Evolutionary conservation across 345 rosid genomes (phyloP).

Genomic region (Gossypium anomalum): DNA sequence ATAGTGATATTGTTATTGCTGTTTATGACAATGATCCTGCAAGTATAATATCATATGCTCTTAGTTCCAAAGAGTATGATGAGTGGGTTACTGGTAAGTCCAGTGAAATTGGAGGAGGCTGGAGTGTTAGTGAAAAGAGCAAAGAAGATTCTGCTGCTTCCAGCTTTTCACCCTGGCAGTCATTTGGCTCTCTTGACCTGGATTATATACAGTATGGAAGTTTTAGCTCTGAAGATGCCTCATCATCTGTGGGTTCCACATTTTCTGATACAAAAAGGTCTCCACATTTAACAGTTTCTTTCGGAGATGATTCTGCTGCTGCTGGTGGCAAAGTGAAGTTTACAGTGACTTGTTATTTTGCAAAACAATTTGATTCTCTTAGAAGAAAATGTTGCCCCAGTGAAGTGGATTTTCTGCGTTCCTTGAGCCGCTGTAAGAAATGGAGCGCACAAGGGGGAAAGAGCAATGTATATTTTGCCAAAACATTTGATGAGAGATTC

Average conservation of each 20-base stretch:
- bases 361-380: conserved; percentile 73
- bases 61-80: conserved; percentile 71
- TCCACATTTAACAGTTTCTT: conserved; percentile 68
- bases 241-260: conserved; percentile 36
- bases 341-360: conserved; percentile 86
- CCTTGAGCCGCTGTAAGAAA: conserved; percentile 79
- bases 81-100: conserved; percentile 56
- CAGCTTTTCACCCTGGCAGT: conserved; percentile 57
- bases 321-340: conserved; percentile 73
- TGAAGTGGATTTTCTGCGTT: conserved; percentile 73
- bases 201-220: conserved; percentile 50
- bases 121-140: conserved; percentile 29
- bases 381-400: conserved; percentile 79
- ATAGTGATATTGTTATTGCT: conserved; percentile 61
- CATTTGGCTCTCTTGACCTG: conserved; percentile 56
- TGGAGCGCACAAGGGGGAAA: conserved; percentile 99
- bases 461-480: conserved; percentile 93
- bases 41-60: conserved; percentile 85
- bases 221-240: conserved; percentile 50
- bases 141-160: conserved; percentile 44
- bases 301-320: conserved; percentile 50
- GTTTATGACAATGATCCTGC: conserved; percentile 91
- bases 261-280: conserved; percentile 58
- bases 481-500: conserved; percentile 90
- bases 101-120: conserved; percentile 39